A percentile compares a stretch with the other conserved stretches of the same genome.
Evolutionary conservation across 352 stramenopile species (phyloP).

Genomic region (Elongisporangium senticosum): DNA sequence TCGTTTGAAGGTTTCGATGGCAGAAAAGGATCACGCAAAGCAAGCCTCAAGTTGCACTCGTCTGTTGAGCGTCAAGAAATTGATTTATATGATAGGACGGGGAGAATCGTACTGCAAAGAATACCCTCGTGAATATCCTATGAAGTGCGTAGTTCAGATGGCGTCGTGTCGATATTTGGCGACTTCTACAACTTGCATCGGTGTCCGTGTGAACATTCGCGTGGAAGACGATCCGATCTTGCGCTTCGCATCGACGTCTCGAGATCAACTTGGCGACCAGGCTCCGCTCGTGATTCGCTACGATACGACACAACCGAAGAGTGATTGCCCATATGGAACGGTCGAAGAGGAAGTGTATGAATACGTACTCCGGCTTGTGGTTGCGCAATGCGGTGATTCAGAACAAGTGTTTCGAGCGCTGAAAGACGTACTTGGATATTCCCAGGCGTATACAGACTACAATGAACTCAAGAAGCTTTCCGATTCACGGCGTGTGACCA

Average conservation of each 20-base stretch:
- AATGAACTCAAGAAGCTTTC: constrained; percentile 26
- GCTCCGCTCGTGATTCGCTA: constrained; percentile 10
- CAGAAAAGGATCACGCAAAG: constrained; percentile 6
- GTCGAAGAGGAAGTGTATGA: constrained; percentile 35
- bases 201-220: constrained; percentile 25
- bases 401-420: constrained; percentile 29
- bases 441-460: constrained; percentile 32
- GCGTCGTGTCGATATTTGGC: constrained; percentile 4
- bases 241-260: constrained; percentile 49
- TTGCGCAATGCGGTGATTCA: constrained; percentile 21
- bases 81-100: background rate
- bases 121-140: constrained; percentile 13
- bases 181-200: constrained; percentile 30
- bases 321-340: background rate
- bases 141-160: constrained; percentile 12
- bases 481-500: constrained; percentile 10
- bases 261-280: constrained; percentile 11
- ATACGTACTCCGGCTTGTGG: constrained; percentile 31
- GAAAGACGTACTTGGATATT: constrained; percentile 25
- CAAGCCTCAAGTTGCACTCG: background rate
- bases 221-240: constrained; percentile 66
- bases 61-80: background rate
- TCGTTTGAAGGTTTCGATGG: constrained; percentile 8
- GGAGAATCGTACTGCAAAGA: background rate
- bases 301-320: constrained; percentile 1